Percentiles rank a stretch among this genome's conserved stretches.
Conservation (phyloP, 208 protist genomes). For the Leishmania tropica region DNA sequence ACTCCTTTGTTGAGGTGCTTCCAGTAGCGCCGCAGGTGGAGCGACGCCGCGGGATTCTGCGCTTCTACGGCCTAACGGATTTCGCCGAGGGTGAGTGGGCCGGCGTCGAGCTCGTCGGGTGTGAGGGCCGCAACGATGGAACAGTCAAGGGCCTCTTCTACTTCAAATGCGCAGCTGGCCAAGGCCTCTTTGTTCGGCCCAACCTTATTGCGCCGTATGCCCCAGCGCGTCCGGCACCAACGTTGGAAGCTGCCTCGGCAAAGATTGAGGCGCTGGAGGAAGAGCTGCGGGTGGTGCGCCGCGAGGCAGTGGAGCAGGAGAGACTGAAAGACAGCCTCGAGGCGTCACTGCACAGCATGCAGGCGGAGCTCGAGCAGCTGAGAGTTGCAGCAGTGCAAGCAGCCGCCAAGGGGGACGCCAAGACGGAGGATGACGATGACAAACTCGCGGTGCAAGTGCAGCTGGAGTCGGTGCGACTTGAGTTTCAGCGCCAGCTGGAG, state of each 20-base stretch:
- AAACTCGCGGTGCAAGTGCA: constrained; percentile 22
- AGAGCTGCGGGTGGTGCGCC: constrained; percentile 1
- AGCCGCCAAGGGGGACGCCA: not conserved
- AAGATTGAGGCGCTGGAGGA: constrained; percentile 7
- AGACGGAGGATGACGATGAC: constrained; percentile 6
- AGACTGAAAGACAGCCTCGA: not conserved
- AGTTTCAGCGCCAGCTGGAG: constrained; percentile 8
- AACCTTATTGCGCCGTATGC: constrained; percentile 45
- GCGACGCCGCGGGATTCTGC: constrained; percentile 60
- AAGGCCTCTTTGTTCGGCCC: constrained; percentile 64
- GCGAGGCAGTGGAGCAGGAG: not conserved
- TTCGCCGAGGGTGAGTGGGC: constrained; percentile 64
- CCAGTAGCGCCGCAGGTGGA: constrained; percentile 36
- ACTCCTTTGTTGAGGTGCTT: constrained; percentile 50
- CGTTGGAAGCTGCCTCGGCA: constrained; percentile 2
- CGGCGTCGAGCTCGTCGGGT: constrained; percentile 61
- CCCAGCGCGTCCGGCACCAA: not conserved
- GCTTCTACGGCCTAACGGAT: constrained; percentile 53
- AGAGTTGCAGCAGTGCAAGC: not conserved
- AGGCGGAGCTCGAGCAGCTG: not conserved
- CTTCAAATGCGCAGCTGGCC: constrained; percentile 51
- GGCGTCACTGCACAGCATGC: not conserved
- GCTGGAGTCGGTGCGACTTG: constrained; percentile 17
- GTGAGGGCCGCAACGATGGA: constrained; percentile 50
- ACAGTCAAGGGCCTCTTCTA: constrained; percentile 48